Conservation (phyloP, 345 rosid genomes). For the Euphorbia pulcherrima region DNA sequence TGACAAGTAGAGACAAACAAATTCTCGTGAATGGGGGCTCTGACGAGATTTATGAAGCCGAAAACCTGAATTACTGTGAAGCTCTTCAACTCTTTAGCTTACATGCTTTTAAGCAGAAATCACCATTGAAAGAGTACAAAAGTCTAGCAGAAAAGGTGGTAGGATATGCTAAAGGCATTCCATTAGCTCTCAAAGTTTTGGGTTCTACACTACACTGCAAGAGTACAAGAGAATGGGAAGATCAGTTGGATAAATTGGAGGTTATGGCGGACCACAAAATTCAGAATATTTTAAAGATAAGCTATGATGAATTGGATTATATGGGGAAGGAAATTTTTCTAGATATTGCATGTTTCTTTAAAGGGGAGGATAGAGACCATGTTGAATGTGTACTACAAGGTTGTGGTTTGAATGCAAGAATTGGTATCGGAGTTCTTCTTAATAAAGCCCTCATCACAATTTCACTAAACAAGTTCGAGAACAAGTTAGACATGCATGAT, state of each 20-base stretch:
- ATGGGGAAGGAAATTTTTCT: not conserved
- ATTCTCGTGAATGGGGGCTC: not conserved
- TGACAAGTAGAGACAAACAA: not conserved
- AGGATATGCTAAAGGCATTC: not conserved
- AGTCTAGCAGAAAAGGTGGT: not conserved
- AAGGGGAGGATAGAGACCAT: not conserved
- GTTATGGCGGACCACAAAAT: not conserved
- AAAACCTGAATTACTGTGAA: not conserved
- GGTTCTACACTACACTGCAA: not conserved
- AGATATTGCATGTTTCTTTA: not conserved
- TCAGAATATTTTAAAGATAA: not conserved
- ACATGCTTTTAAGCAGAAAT: not conserved
- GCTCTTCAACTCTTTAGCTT: not conserved
- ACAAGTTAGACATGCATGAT: not conserved
- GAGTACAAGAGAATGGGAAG: not conserved
- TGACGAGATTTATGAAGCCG: not conserved
- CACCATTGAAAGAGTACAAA: not conserved
- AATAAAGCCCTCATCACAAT: not conserved
- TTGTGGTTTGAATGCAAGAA: not conserved
- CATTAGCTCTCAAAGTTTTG: constrained; percentile 2
- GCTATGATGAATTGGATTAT: not conserved
- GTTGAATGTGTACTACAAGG: not conserved
- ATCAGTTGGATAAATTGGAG: not conserved
- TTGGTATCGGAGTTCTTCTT: not conserved
- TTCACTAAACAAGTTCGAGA: not conserved